phyloP scores from a whole-genome alignment of 2,329 filamentous ascomycete genomes.

The Aspergillus costaricaensis region DNA sequence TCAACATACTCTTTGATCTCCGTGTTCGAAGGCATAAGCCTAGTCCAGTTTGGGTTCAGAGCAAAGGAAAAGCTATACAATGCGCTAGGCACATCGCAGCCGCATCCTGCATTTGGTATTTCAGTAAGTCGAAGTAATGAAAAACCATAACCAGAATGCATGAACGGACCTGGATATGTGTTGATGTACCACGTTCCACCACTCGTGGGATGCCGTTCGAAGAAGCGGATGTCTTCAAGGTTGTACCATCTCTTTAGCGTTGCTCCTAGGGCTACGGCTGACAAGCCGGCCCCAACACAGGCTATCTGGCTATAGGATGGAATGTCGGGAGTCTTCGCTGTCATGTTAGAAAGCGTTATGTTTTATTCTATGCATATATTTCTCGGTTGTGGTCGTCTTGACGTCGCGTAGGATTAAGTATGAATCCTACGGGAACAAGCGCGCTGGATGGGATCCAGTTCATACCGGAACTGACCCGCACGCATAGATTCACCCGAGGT shows the following conservation, averaged over 20 bases:
- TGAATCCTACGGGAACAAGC: no score
- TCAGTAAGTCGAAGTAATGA: no score
- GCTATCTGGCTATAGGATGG: conserved; percentile 29
- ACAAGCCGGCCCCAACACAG: conserved; percentile 60
- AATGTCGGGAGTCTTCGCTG: background rate
- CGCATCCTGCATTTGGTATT: conserved; percentile 51
- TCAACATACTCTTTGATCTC: conserved; percentile 56
- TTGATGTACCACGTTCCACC: conserved; percentile 67
- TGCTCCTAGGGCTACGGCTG: conserved; percentile 61
- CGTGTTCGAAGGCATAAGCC: conserved; percentile 48
- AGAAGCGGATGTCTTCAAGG: conserved; percentile 60
- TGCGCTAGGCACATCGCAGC: conserved; percentile 54
- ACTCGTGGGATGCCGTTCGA: conserved; percentile 57
- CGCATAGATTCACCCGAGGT: no score
- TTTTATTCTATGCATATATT: no score
- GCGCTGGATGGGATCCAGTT: no score
- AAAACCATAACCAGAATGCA: no score
- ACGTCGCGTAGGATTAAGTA: no score
- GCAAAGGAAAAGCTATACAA: conserved; percentile 60
- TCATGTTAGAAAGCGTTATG: background rate
- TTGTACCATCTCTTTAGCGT: conserved; percentile 59
- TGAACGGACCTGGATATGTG: conserved; percentile 57
- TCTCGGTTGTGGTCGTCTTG: no score
- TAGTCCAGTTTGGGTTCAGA: conserved; percentile 54
- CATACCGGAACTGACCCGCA: no score